A percentile compares a stretch with the other conserved stretches of the same genome.
phyloP scores from a whole-genome alignment of 345 rosid genomes.

The Salix arbutifolia region DNA sequence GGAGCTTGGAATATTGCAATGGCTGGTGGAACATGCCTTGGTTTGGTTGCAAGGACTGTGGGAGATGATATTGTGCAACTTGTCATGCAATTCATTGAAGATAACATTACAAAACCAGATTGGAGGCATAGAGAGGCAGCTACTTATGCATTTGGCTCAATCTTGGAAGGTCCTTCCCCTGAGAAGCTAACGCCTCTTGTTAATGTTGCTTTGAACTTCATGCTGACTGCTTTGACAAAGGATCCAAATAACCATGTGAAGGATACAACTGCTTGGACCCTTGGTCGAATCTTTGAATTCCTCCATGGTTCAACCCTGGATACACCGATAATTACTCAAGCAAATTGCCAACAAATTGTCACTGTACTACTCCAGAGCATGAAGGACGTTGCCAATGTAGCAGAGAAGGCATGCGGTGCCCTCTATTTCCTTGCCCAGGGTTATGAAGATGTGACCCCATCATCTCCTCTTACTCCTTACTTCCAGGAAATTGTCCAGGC shows the following conservation, averaged over 20 bases:
- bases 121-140: constrained; percentile 52
- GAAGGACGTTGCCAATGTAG: constrained; percentile 72
- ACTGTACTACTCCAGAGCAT: constrained; percentile 65
- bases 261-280: constrained; percentile 60
- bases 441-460: constrained; percentile 50
- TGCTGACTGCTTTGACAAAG: constrained; percentile 50
- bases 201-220: constrained; percentile 47
- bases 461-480: constrained; percentile 60
- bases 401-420: constrained; percentile 74
- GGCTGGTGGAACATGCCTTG: constrained; percentile 51
- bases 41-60: constrained; percentile 46
- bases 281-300: constrained; percentile 74
- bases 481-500: constrained; percentile 72
- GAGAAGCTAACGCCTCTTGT: constrained; percentile 39
- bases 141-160: constrained; percentile 49
- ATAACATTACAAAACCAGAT: constrained; percentile 43
- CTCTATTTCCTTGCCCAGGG: constrained; percentile 70
- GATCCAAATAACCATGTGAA: constrained; percentile 51
- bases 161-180: constrained; percentile 47
- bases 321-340: constrained; percentile 56
- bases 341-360: constrained; percentile 73
- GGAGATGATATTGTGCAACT: constrained; percentile 44
- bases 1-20: constrained; percentile 50
- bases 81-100: constrained; percentile 48
- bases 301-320: constrained; percentile 63